Percentiles rank a stretch among this genome's conserved stretches.
Conservation (phyloP, 202 grass and related monocot species). For the Zoysia matrella region DNA sequence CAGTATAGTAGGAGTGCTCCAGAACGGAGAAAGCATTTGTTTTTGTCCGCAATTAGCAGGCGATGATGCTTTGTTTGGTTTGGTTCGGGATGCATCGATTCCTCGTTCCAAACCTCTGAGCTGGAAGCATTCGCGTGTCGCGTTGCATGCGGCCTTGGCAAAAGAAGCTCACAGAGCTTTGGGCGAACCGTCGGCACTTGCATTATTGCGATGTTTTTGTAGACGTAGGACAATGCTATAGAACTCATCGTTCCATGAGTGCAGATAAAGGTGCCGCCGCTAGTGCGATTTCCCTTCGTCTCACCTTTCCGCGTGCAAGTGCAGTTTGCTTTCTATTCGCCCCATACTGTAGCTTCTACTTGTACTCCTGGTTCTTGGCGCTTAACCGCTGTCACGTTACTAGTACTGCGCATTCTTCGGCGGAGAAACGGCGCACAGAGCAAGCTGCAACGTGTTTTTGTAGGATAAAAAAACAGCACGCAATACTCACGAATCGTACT, state of each 20-base stretch:
- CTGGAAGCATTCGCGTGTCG: neutral
- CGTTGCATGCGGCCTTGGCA: neutral
- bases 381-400: neutral
- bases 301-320: conserved; percentile 1
- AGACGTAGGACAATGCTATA: neutral
- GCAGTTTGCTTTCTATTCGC: neutral
- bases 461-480: no score
- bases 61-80: neutral
- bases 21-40: neutral
- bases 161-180: neutral
- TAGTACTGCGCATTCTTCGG: neutral
- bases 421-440: neutral
- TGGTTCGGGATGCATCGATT: neutral
- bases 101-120: neutral
- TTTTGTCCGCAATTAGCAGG: conserved; percentile 12
- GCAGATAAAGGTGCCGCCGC: neutral
- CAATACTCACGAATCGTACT: no score
- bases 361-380: neutral
- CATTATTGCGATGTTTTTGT: neutral
- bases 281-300: neutral
- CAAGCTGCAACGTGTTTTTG: no score
- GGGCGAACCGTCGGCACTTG: neutral
- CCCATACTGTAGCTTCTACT: conserved; percentile 21
- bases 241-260: neutral
- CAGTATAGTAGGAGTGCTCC: no score